These are phyloP conservation scores for Pseudognaphalium luteoalbum DNA, from an alignment of 129 eudicot species.

Conservation along the genomic window DNA sequence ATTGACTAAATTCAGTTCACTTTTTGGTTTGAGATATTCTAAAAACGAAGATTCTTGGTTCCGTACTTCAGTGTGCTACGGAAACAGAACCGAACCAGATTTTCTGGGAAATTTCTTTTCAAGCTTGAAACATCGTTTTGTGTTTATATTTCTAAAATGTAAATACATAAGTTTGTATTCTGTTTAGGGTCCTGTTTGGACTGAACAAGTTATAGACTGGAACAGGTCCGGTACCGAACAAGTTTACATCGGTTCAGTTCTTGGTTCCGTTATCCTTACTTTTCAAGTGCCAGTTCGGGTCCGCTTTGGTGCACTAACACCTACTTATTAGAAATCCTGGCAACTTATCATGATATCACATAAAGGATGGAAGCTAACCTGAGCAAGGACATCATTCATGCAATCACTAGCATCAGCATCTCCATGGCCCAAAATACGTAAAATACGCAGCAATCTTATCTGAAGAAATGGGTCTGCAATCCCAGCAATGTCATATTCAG, in stretches of 20 bases:
- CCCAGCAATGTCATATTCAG: conserved; percentile 94
- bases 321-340: conserved; percentile 3
- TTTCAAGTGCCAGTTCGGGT: background rate
- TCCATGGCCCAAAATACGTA: conserved; percentile 87
- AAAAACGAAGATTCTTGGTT: background rate
- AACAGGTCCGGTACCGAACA: background rate
- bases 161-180: conserved; percentile 1
- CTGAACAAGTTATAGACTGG: background rate
- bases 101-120: background rate
- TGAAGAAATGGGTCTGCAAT: conserved; percentile 96
- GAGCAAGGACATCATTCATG: conserved; percentile 97
- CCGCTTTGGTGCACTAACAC: background rate
- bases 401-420: conserved; percentile 98
- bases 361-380: conserved; percentile 49
- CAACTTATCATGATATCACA: conserved; percentile 17
- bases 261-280: background rate
- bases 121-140: background rate
- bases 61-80: background rate
- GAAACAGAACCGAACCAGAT: background rate
- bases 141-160: background rate
- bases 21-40: background rate
- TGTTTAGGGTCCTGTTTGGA: background rate
- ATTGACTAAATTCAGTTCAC: background rate
- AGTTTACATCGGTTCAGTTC: background rate
- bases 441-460: conserved; percentile 76